A percentile compares a stretch with the other conserved stretches of the same genome.
phyloP scores from a whole-genome alignment of 2,329 filamentous ascomycete genomes.

The Myriosclerotinia curreyana region DNA sequence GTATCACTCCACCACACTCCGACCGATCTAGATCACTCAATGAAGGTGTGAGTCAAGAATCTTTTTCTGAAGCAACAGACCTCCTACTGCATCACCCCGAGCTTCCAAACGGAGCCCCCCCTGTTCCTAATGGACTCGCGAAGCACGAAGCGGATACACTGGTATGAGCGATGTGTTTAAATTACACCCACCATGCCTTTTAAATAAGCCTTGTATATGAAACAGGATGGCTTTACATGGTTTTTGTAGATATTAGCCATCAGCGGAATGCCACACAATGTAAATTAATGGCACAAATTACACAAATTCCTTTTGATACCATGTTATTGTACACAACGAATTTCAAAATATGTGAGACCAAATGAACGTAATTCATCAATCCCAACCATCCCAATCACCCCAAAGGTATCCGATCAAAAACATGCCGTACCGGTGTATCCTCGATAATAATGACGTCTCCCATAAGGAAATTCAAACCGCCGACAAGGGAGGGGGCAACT shows the following conservation, averaged over 20 bases:
- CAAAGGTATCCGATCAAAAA: neutral
- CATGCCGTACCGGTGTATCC: neutral
- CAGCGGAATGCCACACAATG: neutral
- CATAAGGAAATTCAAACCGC: too few species aligned
- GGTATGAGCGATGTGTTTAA: neutral
- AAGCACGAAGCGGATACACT: slow-evolving; percentile 3
- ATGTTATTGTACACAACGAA: neutral
- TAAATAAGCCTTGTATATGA: slow-evolving; percentile 8
- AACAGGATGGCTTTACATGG: neutral
- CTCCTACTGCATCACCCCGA: neutral
- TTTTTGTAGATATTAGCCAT: slow-evolving; percentile 1
- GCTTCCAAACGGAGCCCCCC: slow-evolving; percentile 10
- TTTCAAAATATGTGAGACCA: neutral
- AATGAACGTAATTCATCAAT: neutral
- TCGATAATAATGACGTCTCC: neutral
- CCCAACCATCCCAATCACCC: neutral
- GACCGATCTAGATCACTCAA: slow-evolving; percentile 37
- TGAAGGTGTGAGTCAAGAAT: slow-evolving; percentile 15
- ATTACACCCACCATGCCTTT: neutral
- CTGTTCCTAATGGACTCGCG: slow-evolving; percentile 2
- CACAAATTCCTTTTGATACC: slow-evolving; percentile 1
- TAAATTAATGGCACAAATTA: slow-evolving; percentile 3
- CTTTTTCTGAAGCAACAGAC: neutral
- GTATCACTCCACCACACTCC: slow-evolving; percentile 38
- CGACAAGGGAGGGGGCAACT: neutral